These are phyloP conservation scores for Diplotaxis tenuifolia DNA, from an alignment of 345 rosid genomes.

Conservation along the genomic window DNA sequence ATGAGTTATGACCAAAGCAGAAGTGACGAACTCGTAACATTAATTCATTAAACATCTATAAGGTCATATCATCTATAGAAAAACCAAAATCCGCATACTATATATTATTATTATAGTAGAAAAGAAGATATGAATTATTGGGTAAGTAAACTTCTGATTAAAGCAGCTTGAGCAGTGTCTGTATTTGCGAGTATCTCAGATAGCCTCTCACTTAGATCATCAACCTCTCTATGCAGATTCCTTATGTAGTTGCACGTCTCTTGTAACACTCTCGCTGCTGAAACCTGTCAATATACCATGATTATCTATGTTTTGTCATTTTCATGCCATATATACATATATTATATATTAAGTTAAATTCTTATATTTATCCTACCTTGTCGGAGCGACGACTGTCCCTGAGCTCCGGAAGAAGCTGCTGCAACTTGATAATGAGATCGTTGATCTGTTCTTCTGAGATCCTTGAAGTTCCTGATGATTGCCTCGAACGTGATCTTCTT, in stretches of 20 bases:
- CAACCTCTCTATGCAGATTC: constrained; percentile 74
- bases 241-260: constrained; percentile 84
- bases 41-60: constrained; percentile 27
- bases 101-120: not conserved
- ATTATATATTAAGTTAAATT: not conserved
- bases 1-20: constrained; percentile 34
- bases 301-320: not conserved
- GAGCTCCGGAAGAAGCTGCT: constrained; percentile 82
- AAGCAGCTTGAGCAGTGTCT: constrained; percentile 76
- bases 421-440: constrained; percentile 76
- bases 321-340: not conserved
- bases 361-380: constrained; percentile 49
- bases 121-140: constrained; percentile 36
- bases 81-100: constrained; percentile 12
- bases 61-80: constrained; percentile 27
- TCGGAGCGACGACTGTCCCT: constrained; percentile 58
- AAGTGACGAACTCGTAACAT: constrained; percentile 33
- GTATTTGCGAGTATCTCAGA: constrained; percentile 68
- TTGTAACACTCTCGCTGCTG: constrained; percentile 69
- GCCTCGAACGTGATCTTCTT: constrained; percentile 83
- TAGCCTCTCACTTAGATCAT: constrained; percentile 73
- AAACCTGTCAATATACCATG: constrained; percentile 43
- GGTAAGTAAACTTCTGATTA: constrained; percentile 65
- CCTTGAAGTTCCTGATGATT: constrained; percentile 55
- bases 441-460: constrained; percentile 83